Evolutionary conservation across 2,329 filamentous ascomycete genomes (phyloP).

Genomic region (Stagonosporopsis tanaceti): DNA sequence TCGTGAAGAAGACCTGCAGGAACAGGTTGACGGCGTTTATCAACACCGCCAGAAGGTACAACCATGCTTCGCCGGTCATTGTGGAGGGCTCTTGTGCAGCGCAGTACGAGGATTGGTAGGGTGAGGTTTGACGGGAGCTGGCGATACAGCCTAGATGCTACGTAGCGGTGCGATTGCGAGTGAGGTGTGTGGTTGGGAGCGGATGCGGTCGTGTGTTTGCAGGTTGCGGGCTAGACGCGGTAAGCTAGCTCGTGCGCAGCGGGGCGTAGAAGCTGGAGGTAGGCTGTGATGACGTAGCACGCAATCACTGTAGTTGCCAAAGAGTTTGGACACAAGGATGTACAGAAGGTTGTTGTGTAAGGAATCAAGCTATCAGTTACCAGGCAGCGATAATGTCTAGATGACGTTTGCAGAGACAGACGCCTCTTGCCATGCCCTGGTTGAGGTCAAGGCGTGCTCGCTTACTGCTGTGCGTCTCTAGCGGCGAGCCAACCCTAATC

Average conservation of each 20-base stretch:
- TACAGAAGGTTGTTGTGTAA: conserved; percentile 13
- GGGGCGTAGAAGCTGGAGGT: conserved; percentile 36
- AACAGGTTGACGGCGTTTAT: conserved; percentile 99
- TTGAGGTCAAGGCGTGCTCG: conserved; percentile 33
- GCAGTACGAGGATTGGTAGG: conserved; percentile 27
- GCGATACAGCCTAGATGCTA: conserved; percentile 20
- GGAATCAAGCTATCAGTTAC: conserved; percentile 24
- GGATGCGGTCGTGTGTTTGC: conserved; percentile 46
- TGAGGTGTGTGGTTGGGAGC: conserved; percentile 27
- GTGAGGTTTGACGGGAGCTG: conserved; percentile 20
- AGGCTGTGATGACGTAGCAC: conserved; percentile 35
- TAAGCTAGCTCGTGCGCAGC: conserved; percentile 43
- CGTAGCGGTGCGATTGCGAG: conserved; percentile 24
- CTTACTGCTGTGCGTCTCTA: conserved; percentile 26
- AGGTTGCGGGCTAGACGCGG: conserved; percentile 42
- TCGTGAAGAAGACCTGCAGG: conserved; percentile 99
- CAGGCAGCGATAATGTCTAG: conserved; percentile 40
- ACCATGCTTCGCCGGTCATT: conserved; percentile 98
- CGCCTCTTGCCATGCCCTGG: conserved; percentile 33
- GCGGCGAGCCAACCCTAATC: conserved; percentile 22
- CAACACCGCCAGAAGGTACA: conserved; percentile 96
- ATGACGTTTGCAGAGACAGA: conserved; percentile 46
- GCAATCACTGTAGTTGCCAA: conserved; percentile 12
- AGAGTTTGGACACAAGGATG: conserved; percentile 6
- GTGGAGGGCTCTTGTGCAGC: conserved; percentile 49